Evolutionary conservation across 768 basidiomycete genomes (phyloP).

Genomic region (Trametes cubensis): DNA sequence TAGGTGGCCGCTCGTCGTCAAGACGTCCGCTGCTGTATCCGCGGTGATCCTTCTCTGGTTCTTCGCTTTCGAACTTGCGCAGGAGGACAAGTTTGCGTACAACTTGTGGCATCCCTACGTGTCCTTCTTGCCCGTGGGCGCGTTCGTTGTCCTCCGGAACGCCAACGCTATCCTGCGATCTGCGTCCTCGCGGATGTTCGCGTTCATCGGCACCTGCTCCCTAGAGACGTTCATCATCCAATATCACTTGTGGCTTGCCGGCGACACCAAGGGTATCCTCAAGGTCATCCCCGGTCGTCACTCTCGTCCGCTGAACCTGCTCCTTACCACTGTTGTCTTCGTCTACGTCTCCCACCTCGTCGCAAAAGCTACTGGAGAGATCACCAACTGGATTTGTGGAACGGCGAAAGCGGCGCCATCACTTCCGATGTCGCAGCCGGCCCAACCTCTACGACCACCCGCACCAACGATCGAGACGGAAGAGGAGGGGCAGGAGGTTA

Average conservation of each 20-base stretch:
- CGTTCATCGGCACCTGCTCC: constrained; percentile 84
- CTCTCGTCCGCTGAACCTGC: constrained; percentile 78
- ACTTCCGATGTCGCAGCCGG: constrained; percentile 25
- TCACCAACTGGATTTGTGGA: constrained; percentile 65
- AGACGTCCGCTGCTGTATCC: constrained; percentile 52
- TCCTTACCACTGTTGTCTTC: constrained; percentile 77
- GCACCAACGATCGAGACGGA: constrained; percentile 2
- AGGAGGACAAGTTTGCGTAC: constrained; percentile 82
- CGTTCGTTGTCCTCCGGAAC: constrained; percentile 78
- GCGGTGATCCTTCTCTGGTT: constrained; percentile 68
- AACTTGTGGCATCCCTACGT: constrained; percentile 84
- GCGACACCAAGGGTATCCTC: constrained; percentile 80
- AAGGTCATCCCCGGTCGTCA: constrained; percentile 73
- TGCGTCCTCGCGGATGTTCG: constrained; percentile 66
- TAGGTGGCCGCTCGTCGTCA: constrained; percentile 60
- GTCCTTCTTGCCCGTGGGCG: constrained; percentile 77
- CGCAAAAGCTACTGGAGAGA: constrained; percentile 70
- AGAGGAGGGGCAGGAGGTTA: constrained; percentile 27
- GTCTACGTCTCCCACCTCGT: constrained; percentile 79
- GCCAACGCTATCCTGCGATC: constrained; percentile 72
- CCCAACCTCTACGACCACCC: constrained; percentile 2
- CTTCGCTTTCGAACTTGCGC: constrained; percentile 76
- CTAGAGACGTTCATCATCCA: constrained; percentile 92
- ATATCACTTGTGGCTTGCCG: constrained; percentile 86
- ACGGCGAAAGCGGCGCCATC: constrained; percentile 28